phyloP scores from a whole-genome alignment of 371 early-diverging fungal genomes.

The Conidiobolus incongruus region DNA sequence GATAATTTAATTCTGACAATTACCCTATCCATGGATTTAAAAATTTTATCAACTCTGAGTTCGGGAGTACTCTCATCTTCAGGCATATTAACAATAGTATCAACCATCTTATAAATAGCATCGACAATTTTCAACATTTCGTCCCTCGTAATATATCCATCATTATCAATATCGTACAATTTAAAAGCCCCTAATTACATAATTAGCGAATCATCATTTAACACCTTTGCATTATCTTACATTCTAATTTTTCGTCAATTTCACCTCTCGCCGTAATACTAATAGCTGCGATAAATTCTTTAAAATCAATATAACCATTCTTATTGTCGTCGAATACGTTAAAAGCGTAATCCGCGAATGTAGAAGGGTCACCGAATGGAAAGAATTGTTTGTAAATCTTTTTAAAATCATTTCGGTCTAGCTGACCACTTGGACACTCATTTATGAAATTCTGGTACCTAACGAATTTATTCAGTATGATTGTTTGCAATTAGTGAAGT shows the following conservation, averaged over 20 bases:
- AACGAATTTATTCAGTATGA: not conserved
- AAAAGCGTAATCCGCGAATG: constrained; percentile 79
- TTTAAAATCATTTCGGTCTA: constrained; percentile 69
- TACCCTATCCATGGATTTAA: constrained; percentile 68
- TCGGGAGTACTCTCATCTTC: constrained; percentile 81
- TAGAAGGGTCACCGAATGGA: constrained; percentile 83
- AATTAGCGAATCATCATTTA: no score
- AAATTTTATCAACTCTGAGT: constrained; percentile 77
- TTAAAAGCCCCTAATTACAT: constrained; percentile 23
- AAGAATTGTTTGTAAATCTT: constrained; percentile 92
- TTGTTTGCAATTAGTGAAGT: not conserved
- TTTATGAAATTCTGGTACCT: constrained; percentile 88
- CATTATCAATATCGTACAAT: constrained; percentile 81
- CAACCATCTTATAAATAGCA: constrained; percentile 89
- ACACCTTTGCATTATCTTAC: no score
- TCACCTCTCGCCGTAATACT: constrained; percentile 66
- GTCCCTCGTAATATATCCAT: constrained; percentile 62
- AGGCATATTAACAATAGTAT: constrained; percentile 74
- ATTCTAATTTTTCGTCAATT: constrained; percentile 70
- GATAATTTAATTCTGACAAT: constrained; percentile 4
- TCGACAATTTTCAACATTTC: constrained; percentile 82
- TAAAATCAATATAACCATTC: constrained; percentile 76
- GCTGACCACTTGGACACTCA: constrained; percentile 72
- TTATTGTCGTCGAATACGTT: constrained; percentile 72
- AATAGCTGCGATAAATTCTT: constrained; percentile 76